Conservation (phyloP, 1,284 basidiomycete species). For the Apiotrichum mycotoxinovorans region DNA sequence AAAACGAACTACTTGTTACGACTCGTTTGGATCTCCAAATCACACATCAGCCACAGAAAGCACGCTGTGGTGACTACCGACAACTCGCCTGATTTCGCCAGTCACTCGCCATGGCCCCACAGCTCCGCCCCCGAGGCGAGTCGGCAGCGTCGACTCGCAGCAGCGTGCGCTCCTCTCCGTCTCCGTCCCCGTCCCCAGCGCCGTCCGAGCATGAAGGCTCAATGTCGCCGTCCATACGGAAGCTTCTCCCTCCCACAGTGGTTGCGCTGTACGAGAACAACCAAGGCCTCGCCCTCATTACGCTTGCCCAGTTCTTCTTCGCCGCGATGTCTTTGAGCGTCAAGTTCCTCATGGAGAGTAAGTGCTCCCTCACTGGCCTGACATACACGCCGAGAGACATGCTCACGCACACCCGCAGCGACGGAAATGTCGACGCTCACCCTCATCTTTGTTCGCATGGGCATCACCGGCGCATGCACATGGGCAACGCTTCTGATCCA, state of each 20-base stretch:
- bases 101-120: too few species aligned
- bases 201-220: not conserved
- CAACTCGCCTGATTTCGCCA: too few species aligned
- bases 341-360: conserved; percentile 37
- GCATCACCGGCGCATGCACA: conserved; percentile 54
- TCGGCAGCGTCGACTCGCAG: too few species aligned
- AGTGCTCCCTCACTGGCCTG: too few species aligned
- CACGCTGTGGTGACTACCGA: too few species aligned
- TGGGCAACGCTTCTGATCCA: conserved; percentile 52
- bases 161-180: too few species aligned
- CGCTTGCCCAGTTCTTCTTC: conserved; percentile 61
- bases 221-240: not conserved
- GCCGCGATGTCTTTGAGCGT: conserved; percentile 58
- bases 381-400: too few species aligned
- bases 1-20: too few species aligned
- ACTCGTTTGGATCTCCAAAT: too few species aligned
- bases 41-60: too few species aligned
- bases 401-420: conserved; percentile 4
- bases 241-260: conserved; percentile 16
- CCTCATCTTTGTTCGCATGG: conserved; percentile 42
- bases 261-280: conserved; percentile 50
- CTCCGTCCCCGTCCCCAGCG: not conserved
- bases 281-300: conserved; percentile 61
- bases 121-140: too few species aligned
- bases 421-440: conserved; percentile 35